Conservation (phyloP, 192 early-diverging fungal genomes). For the Backusella mclennaniae region DNA sequence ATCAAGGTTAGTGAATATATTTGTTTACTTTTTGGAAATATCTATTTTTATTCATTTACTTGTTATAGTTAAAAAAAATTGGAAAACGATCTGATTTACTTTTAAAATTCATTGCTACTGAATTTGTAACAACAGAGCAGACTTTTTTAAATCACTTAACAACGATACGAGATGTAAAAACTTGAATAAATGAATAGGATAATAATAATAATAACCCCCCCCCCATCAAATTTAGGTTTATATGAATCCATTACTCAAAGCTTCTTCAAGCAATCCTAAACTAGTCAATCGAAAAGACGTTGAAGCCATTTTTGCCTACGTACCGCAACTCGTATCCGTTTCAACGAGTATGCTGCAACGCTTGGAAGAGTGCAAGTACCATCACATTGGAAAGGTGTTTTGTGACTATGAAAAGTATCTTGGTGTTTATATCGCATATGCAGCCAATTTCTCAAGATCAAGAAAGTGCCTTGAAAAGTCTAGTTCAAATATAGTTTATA, state of each 20-base stretch:
- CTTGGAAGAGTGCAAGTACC: slow-evolving; percentile 1
- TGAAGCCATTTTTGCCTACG: slow-evolving; percentile 33
- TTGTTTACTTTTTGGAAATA: neutral
- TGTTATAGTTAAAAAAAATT: neutral
- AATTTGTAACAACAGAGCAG: slow-evolving; percentile 44
- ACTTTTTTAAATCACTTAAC: slow-evolving; percentile 44
- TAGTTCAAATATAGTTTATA: slow-evolving; percentile 27
- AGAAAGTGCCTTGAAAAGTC: slow-evolving; percentile 18
- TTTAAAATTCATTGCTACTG: slow-evolving; percentile 36
- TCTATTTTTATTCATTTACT: neutral
- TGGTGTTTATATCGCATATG: slow-evolving; percentile 34
- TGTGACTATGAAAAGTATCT: slow-evolving; percentile 22
- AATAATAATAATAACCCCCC: too few species aligned
- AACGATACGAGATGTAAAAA: slow-evolving; percentile 41
- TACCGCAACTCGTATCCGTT: slow-evolving; percentile 30
- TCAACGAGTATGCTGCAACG: slow-evolving; percentile 16
- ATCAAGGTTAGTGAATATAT: neutral
- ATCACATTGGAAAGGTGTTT: slow-evolving; percentile 27
- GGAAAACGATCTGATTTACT: slow-evolving; percentile 16
- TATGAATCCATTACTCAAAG: slow-evolving; percentile 38
- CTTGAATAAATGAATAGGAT: too few species aligned
- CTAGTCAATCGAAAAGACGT: slow-evolving; percentile 33
- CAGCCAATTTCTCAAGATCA: slow-evolving; percentile 29
- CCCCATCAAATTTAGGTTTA: slow-evolving; percentile 23
- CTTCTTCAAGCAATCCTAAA: slow-evolving; percentile 17